Evolutionary conservation across 805 yeast species (phyloP), one percentile per base, ranked within the genome.

Genomic region (Metschnikowia gruessii): DNA sequence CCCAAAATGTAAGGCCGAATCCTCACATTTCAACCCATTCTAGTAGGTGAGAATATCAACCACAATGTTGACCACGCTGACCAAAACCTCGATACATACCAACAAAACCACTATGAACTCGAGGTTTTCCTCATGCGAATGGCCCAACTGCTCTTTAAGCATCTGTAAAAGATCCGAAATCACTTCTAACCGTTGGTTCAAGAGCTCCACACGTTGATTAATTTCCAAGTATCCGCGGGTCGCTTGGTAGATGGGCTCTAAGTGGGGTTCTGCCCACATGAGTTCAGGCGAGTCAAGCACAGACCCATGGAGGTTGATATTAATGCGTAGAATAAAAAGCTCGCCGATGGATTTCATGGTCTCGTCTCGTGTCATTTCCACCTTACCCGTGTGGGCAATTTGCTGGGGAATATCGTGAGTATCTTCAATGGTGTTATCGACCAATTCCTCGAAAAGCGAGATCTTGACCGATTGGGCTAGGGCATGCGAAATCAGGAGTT

Each of bases 221-320:
- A 94, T 94, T 61, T 94, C 99, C 51, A 94, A 67, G 65, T 92
- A 92, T 0, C 97, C 97, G 63, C 98, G 80, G 2, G 96, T 90
- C 0, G 98, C 97, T 65, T 91, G 97, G 67, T 94, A 94, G 43
- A 92, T 90, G 1, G 99, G 99, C 63, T 94, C 99, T 51, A 94
- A 73, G 60, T 91, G 97, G 1, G 99, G 99, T 64, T 94, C 98
- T 0, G 97, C 82, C 99, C 99, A 94, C 97, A 94, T 90, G 48
- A 94, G 79, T 65, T 94, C 99, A 1, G 99, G 99, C 1, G 96
- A 87, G 64, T 94, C 99, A 51, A 94, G 72, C 22, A 94, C 95
- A 0, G 92, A 84, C 0, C 94, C 94, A 68, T 87, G 94, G 45
- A 87, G 69, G 58, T 87, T 87, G 50, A 87, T 87, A 62, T 87